Percentiles rank a stretch among this genome's conserved stretches.
Conservation (phyloP, 805 yeast genomes). For the Wickerhamomyces pijperi region DNA sequence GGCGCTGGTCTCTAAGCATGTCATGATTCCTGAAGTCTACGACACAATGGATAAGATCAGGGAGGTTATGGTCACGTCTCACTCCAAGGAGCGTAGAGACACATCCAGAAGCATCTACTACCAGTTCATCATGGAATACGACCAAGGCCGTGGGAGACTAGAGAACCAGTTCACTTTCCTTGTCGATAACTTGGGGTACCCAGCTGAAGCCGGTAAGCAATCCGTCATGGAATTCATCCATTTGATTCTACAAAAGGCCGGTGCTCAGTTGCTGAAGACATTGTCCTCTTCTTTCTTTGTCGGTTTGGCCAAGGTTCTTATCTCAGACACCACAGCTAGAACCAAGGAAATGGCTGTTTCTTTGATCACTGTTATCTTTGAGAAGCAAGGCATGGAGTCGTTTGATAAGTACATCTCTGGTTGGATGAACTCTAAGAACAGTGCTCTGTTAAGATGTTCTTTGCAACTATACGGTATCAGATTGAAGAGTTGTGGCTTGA, state of each 20-base stretch:
- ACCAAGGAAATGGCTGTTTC: slow-evolving; percentile 79
- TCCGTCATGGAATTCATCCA: slow-evolving; percentile 85
- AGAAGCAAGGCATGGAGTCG: slow-evolving; percentile 29
- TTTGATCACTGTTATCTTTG: slow-evolving; percentile 44
- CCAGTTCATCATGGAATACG: slow-evolving; percentile 86
- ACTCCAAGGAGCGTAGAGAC: slow-evolving; percentile 70
- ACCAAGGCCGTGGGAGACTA: slow-evolving; percentile 78
- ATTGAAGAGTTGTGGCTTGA: slow-evolving; percentile 24
- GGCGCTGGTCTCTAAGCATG: slow-evolving; percentile 62
- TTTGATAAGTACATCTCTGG: slow-evolving; percentile 30
- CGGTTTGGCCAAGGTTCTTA: slow-evolving; percentile 64
- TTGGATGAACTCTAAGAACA: slow-evolving; percentile 51
- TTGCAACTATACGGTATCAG: slow-evolving; percentile 58
- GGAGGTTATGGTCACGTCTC: slow-evolving; percentile 82
- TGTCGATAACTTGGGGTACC: slow-evolving; percentile 72
- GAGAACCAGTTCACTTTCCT: slow-evolving; percentile 76
- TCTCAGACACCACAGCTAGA: slow-evolving; percentile 64
- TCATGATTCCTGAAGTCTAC: slow-evolving; percentile 79
- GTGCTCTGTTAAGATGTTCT: slow-evolving; percentile 59
- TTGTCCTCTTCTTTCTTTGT: slow-evolving; percentile 72
- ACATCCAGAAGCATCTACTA: slow-evolving; percentile 74
- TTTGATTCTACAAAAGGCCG: slow-evolving; percentile 55
- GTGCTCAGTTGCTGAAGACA: slow-evolving; percentile 43
- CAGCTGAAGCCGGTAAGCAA: slow-evolving; percentile 76
- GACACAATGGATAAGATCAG: slow-evolving; percentile 77